Percentiles rank a stretch among this genome's conserved stretches.
Conservation (phyloP, 2,329 filamentous ascomycete species). For the Colletotrichum tropicicola region DNA sequence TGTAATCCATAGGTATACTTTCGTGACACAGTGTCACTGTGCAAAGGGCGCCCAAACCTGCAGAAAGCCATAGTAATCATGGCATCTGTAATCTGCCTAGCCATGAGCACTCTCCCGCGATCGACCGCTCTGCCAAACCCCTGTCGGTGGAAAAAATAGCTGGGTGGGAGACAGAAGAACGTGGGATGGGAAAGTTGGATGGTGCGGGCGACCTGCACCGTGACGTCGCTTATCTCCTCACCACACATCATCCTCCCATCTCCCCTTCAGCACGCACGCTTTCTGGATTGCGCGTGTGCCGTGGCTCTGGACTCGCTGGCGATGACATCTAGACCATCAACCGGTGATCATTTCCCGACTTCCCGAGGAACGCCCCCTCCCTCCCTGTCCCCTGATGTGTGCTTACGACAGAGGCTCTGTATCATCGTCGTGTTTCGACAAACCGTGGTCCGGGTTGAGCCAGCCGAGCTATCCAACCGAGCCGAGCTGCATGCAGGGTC, state of each 20-base stretch:
- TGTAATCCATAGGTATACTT: neutral
- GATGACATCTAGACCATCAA: neutral
- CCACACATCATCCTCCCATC: neutral
- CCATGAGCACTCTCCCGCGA: neutral
- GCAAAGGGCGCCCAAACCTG: neutral
- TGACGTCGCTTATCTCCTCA: constrained; percentile 27
- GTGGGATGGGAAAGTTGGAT: neutral
- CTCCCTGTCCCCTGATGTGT: too few relatives aligned
- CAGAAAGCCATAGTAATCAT: neutral
- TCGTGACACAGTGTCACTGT: neutral
- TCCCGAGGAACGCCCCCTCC: too few relatives aligned
- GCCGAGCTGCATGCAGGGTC: constrained; percentile 27
- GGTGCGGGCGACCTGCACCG: constrained; percentile 15
- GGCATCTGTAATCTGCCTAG: neutral
- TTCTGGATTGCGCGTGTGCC: neutral
- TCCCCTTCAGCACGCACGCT: neutral
- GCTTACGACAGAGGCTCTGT: neutral
- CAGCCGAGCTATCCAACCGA: neutral
- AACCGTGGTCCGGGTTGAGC: neutral
- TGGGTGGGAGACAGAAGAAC: neutral
- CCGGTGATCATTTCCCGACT: neutral
- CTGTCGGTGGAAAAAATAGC: too few relatives aligned
- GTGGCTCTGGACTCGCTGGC: neutral
- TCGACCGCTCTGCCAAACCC: neutral
- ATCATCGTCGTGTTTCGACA: neutral